phyloP scores from a whole-genome alignment of 2,329 filamentous ascomycete species.

The Exophiala lecanii-corni region DNA sequence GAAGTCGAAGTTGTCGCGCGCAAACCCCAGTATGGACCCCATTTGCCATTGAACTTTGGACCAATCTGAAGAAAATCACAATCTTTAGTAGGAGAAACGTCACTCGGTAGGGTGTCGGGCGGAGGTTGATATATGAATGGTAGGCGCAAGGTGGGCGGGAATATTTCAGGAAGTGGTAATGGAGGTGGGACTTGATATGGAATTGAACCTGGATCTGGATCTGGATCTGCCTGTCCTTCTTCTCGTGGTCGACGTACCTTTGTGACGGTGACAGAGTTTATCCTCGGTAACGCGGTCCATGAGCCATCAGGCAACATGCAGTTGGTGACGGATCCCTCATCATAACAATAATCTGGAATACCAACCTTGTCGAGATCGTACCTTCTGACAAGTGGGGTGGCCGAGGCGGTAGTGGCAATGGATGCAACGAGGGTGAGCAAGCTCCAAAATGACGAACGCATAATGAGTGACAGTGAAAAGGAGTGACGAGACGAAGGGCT shows the following conservation, averaged over 20 bases:
- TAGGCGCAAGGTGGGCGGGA: not conserved
- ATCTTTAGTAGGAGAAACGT: not conserved
- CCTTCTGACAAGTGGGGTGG: not conserved
- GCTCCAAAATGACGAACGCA: not conserved
- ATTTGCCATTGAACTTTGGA: not conserved
- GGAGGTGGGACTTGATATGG: too few relatives aligned
- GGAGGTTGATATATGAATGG: not conserved
- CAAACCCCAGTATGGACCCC: not conserved
- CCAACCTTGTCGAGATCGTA: not conserved
- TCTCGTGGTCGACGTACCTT: not conserved
- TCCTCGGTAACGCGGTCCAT: not conserved
- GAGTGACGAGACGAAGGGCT: not conserved
- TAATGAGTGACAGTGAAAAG: not conserved
- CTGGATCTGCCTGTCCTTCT: too few relatives aligned
- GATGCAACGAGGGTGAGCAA: not conserved
- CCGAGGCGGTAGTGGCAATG: not conserved
- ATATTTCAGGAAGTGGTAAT: too few relatives aligned
- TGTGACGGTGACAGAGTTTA: not conserved
- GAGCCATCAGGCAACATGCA: not conserved
- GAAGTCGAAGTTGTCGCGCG: not conserved
- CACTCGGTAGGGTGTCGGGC: too few relatives aligned
- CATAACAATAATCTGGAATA: not conserved
- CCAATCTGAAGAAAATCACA: not conserved
- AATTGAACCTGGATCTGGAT: too few relatives aligned
- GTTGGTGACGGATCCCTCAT: not conserved